Evolutionary conservation across 805 yeast species (phyloP).

Genomic region (Metschnikowia kunwiensis): DNA sequence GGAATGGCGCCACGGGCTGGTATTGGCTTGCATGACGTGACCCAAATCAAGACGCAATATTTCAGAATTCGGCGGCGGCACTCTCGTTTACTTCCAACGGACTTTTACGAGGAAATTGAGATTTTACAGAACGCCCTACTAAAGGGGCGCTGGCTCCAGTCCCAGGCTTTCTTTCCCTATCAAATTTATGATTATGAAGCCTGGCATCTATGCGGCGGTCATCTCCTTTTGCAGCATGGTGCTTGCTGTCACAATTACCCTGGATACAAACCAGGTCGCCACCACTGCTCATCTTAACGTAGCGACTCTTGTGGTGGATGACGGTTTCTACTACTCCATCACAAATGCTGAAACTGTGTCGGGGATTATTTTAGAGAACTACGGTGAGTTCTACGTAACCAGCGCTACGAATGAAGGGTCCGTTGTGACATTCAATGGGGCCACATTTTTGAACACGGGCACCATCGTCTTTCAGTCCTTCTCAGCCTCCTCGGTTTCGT

Average conservation of each 20-base stretch:
- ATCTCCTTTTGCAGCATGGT: not conserved
- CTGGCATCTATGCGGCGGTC: not conserved
- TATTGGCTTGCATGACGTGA: no score
- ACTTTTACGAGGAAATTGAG: no score
- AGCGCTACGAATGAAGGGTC: conserved; percentile 1
- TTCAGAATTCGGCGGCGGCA: no score
- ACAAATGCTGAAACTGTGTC: conserved; percentile 4
- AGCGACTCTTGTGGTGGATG: conserved; percentile 4
- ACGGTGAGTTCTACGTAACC: conserved; percentile 12
- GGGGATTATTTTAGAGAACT: conserved; percentile 4
- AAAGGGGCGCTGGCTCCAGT: no score
- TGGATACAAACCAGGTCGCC: not conserved
- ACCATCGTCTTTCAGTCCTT: conserved; percentile 22
- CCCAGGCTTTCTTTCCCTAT: no score
- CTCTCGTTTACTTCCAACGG: no score
- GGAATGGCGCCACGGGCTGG: no score
- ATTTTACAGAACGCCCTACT: no score
- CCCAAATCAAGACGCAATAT: no score
- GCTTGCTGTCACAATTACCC: conserved; percentile 1
- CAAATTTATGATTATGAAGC: conserved; percentile 1
- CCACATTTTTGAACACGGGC: conserved; percentile 18
- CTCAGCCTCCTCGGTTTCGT: conserved; percentile 19
- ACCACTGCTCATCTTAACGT: not conserved
- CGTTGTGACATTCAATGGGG: conserved; percentile 1
- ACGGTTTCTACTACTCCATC: conserved; percentile 11